phyloP scores from a whole-genome alignment of 2,329 filamentous ascomycete species.

The Ophiocordyceps polyrhachis-furcata region DNA sequence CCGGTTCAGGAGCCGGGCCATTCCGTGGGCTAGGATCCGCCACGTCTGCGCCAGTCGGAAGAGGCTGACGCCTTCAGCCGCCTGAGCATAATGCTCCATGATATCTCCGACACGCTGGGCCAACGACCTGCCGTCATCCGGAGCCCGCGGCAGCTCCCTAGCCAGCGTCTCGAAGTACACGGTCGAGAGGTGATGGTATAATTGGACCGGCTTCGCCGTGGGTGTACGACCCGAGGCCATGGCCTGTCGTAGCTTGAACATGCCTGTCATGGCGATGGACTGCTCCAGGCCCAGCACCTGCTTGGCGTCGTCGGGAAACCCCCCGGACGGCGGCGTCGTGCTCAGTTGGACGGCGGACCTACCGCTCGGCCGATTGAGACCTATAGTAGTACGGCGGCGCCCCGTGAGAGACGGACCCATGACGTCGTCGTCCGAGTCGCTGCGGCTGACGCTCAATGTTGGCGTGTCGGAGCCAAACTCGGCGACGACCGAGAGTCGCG shows the following conservation, averaged over 20 bases:
- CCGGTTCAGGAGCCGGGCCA: constrained; percentile 31
- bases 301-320: constrained; percentile 14
- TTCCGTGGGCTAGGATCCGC: constrained; percentile 39
- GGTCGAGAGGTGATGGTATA: constrained; percentile 37
- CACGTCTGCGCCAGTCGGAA: constrained; percentile 46
- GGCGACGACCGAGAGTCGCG: constrained; percentile 20
- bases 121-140: constrained; percentile 16
- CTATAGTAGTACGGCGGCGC: constrained; percentile 19
- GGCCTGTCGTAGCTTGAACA: constrained; percentile 39
- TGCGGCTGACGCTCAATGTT: constrained; percentile 36
- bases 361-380: constrained; percentile 21
- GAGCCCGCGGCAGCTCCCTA: constrained; percentile 24
- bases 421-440: constrained; percentile 47
- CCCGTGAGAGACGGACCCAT: constrained; percentile 39
- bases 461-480: constrained; percentile 29
- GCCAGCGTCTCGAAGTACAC: constrained; percentile 36
- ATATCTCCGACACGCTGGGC: constrained; percentile 29
- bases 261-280: constrained; percentile 35
- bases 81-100: constrained; percentile 35
- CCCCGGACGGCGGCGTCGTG: constrained; percentile 32
- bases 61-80: constrained; percentile 35
- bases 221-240: constrained; percentile 44
- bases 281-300: constrained; percentile 35
- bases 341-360: constrained; percentile 26
- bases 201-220: constrained; percentile 25